Evolutionary conservation across 2,329 filamentous ascomycete species (phyloP).

Genomic region (Penicillium brasilianum): DNA sequence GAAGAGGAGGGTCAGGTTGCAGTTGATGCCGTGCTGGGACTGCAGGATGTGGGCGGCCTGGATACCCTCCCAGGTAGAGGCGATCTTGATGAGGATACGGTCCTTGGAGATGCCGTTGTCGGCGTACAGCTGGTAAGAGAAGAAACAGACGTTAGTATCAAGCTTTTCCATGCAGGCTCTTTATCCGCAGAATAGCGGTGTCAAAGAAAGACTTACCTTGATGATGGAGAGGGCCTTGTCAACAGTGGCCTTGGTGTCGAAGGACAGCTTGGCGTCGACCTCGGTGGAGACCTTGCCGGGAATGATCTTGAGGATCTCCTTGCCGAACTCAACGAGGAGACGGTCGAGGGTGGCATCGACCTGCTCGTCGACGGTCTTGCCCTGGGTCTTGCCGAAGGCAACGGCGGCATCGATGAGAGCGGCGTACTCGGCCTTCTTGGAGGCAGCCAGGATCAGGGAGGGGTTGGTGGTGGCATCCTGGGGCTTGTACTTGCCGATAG

Average conservation of each 20-base stretch:
- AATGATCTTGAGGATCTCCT: conserved; percentile 94
- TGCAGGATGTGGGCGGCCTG: conserved; percentile 97
- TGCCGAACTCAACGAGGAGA: conserved; percentile 96
- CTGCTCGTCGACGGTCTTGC: conserved; percentile 73
- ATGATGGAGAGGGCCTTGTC: conserved; percentile 98
- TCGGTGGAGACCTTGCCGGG: conserved; percentile 99
- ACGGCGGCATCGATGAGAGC: conserved; percentile 87
- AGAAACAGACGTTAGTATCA: conserved; percentile 31
- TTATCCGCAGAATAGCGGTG: too few species aligned
- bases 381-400: conserved; percentile 79
- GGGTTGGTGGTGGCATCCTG: conserved; percentile 99
- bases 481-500: conserved; percentile 99
- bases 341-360: conserved; percentile 89
- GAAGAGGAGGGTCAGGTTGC: conserved; percentile 99
- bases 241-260: conserved; percentile 89
- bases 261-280: conserved; percentile 94
- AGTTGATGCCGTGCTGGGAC: conserved; percentile 94
- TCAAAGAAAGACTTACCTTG: conserved; percentile 62
- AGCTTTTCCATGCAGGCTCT: background rate
- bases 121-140: conserved; percentile 80
- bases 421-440: conserved; percentile 97
- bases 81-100: conserved; percentile 97
- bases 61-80: conserved; percentile 99
- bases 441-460: conserved; percentile 94
- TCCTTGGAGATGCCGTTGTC: conserved; percentile 89